These are phyloP conservation scores for Escovopsis sp. DNA, from an alignment of 2,329 filamentous ascomycete species.

Conservation along the genomic window DNA sequence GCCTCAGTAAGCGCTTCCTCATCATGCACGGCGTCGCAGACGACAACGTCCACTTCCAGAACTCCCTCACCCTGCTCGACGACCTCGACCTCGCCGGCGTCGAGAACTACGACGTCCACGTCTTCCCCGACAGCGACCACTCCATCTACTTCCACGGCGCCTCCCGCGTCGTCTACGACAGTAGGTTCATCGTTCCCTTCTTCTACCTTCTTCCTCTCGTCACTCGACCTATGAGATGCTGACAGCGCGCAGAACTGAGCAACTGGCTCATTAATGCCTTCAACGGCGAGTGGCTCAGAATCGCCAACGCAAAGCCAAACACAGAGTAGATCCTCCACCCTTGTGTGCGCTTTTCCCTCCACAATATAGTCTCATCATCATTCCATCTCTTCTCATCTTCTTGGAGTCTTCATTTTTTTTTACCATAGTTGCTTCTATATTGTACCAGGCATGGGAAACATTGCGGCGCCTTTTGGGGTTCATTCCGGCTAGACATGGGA, in stretches of 20 bases:
- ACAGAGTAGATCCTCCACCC: conserved; percentile 11
- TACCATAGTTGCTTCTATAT: too few relatives aligned
- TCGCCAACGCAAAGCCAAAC: conserved; percentile 34
- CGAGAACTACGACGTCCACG: conserved; percentile 90
- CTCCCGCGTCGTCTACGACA: conserved; percentile 81
- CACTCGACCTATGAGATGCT: not conserved
- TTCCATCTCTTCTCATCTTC: too few relatives aligned
- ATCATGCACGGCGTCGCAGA: conserved; percentile 95
- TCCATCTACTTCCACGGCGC: conserved; percentile 91
- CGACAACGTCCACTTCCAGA: conserved; percentile 96
- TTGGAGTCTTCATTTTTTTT: too few relatives aligned
- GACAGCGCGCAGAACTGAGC: conserved; percentile 43
- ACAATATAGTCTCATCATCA: not conserved
- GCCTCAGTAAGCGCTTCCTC: conserved; percentile 70
- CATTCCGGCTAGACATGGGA: too few relatives aligned
- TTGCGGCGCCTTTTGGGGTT: too few relatives aligned
- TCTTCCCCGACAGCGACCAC: conserved; percentile 94
- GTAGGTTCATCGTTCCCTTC: conserved; percentile 37
- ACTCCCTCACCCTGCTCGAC: conserved; percentile 76
- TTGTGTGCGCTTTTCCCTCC: too few relatives aligned
- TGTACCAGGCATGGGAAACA: too few relatives aligned
- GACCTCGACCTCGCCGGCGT: conserved; percentile 66
- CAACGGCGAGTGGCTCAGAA: conserved; percentile 80
- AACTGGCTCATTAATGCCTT: conserved; percentile 97
- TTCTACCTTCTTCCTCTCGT: not conserved